A percentile compares a stretch with the other conserved stretches of the same genome.
Conservation (phyloP, 2,329 filamentous ascomycete species). For the Colletotrichum incanum region DNA sequence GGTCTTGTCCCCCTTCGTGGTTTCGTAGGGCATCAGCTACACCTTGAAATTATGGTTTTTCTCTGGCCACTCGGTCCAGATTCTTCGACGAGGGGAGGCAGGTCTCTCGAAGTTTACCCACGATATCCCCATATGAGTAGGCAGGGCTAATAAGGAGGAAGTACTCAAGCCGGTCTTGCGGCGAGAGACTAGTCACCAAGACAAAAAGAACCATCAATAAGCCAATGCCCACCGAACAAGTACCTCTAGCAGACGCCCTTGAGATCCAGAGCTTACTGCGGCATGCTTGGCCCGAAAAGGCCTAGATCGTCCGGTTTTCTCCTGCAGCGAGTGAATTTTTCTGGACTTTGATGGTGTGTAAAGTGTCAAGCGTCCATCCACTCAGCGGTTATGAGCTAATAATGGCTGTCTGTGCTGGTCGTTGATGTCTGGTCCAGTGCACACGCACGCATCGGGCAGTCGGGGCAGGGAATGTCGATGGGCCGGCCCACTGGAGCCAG, state of each 20-base stretch:
- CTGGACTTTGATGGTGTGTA: neutral
- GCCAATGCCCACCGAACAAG: slow-evolving; percentile 1
- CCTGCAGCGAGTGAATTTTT: neutral
- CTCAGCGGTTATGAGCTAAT: slow-evolving; percentile 28
- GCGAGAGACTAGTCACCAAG: neutral
- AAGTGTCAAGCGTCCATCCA: slow-evolving; percentile 16
- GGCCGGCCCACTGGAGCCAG: slow-evolving; percentile 36
- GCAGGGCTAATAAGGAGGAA: neutral
- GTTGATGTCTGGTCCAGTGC: slow-evolving; percentile 27
- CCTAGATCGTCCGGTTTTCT: slow-evolving; percentile 13
- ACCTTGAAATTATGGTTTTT: neutral
- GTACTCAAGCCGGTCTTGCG: neutral
- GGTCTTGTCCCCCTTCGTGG: slow-evolving; percentile 23
- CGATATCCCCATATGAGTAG: neutral
- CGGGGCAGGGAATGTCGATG: slow-evolving; percentile 32
- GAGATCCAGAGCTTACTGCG: neutral
- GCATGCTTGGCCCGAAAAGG: slow-evolving; percentile 14
- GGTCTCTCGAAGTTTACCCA: slow-evolving; percentile 1
- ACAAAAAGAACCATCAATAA: neutral
- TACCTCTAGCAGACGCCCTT: neutral
- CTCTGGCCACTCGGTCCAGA: neutral
- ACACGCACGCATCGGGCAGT: slow-evolving; percentile 25
- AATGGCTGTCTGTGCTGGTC: slow-evolving; percentile 26
- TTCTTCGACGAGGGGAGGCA: neutral
- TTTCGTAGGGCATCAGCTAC: neutral